Percentiles rank a stretch among this genome's conserved stretches.
phyloP scores from a whole-genome alignment of 2,329 filamentous ascomycete genomes.

The Lasiodiplodia sp. region DNA sequence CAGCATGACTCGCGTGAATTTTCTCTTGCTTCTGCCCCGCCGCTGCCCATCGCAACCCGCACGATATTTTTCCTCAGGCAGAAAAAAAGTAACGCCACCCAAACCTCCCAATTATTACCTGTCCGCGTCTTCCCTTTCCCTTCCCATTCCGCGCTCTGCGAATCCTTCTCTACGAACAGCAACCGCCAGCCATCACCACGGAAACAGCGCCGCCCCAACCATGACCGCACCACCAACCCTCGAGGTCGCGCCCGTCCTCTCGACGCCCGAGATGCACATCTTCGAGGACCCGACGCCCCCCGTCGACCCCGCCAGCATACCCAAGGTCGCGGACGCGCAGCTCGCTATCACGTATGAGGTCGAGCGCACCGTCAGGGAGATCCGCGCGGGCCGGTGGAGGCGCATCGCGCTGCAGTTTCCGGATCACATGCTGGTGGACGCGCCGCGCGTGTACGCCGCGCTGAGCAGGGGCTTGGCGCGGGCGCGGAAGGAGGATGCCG shows the following conservation, averaged over 20 bases:
- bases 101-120: neutral
- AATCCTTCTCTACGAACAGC: too few species aligned
- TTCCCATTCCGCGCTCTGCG: neutral
- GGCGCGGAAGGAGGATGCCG: neutral
- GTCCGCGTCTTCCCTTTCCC: neutral
- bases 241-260: slow-evolving; percentile 62
- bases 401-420: slow-evolving; percentile 94
- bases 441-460: slow-evolving; percentile 76
- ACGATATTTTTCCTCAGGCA: neutral
- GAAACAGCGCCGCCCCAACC: neutral
- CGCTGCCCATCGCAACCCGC: neutral
- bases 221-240: slow-evolving; percentile 16
- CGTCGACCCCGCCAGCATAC: slow-evolving; percentile 44
- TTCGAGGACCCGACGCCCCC: slow-evolving; percentile 61
- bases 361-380: slow-evolving; percentile 76
- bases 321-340: slow-evolving; percentile 68
- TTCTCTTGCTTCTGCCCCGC: neutral
- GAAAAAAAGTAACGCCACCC: neutral
- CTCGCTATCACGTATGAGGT: slow-evolving; percentile 84
- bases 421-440: slow-evolving; percentile 88
- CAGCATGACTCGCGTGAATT: slow-evolving; percentile 12
- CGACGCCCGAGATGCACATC: slow-evolving; percentile 68
- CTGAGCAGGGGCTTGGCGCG: slow-evolving; percentile 61
- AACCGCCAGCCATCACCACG: neutral
- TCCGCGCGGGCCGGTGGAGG: slow-evolving; percentile 73